These are phyloP conservation scores for Sclerotinia trifoliorum DNA, from an alignment of 2,329 filamentous ascomycete species.

Conservation along the genomic window DNA sequence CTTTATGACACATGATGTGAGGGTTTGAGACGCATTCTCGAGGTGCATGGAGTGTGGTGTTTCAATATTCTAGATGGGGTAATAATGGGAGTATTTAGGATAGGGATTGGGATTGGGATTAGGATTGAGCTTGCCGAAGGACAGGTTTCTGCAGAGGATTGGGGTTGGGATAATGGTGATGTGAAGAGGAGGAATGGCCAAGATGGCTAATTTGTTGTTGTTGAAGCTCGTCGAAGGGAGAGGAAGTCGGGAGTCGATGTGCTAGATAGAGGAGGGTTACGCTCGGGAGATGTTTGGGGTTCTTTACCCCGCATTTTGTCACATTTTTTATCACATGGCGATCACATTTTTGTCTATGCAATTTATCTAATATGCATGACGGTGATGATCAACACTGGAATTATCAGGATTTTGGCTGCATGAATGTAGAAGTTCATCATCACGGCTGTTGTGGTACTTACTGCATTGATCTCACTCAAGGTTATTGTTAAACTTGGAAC, in stretches of 20 bases:
- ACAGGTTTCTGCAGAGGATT: neutral
- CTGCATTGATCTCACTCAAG: neutral
- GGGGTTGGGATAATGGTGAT: neutral
- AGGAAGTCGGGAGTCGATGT: neutral
- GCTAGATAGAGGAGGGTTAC: neutral
- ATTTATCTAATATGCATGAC: neutral
- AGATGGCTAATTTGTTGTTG: neutral
- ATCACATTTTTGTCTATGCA: neutral
- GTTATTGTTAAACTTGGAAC: neutral
- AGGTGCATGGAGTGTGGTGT: neutral
- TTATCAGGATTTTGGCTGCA: neutral
- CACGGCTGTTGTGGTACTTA: neutral
- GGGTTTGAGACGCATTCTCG: neutral
- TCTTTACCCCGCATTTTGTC: constrained; percentile 7
- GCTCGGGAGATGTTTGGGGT: neutral
- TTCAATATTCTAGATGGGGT: constrained; percentile 5
- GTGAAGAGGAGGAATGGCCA: neutral
- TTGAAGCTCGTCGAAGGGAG: neutral
- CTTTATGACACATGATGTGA: neutral
- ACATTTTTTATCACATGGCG: neutral
- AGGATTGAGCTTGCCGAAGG: too few relatives aligned
- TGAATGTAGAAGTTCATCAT: neutral
- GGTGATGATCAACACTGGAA: constrained; percentile 1
- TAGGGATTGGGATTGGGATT: too few relatives aligned
- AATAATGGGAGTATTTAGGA: neutral